A percentile compares a stretch with the other conserved stretches of the same genome.
Evolutionary conservation across 305 asterid genomes (phyloP).

Genomic region (Fraxinus ornus): DNA sequence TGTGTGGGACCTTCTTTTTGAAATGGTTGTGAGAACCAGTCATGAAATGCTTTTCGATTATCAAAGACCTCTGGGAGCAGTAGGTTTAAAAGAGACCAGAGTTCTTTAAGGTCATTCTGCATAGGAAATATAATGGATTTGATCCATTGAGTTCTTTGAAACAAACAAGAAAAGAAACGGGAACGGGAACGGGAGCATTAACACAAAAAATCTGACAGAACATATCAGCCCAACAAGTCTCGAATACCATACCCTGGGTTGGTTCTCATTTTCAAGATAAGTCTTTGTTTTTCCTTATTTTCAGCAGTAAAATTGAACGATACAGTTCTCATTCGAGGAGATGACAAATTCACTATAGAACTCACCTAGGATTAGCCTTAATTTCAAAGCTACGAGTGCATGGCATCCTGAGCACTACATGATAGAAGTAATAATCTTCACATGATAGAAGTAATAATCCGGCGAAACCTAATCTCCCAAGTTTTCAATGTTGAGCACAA

Average conservation of each 20-base stretch:
- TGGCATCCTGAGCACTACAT: not conserved
- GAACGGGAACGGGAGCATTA: not conserved
- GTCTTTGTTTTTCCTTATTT: not conserved
- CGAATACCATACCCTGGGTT: not conserved
- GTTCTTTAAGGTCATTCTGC: constrained; percentile 99
- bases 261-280: not conserved
- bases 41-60: constrained; percentile 95
- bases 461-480: not conserved
- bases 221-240: not conserved
- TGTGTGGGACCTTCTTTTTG: constrained; percentile 85
- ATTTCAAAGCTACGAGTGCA: not conserved
- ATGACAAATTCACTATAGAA: constrained; percentile 8
- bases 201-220: constrained; percentile 1
- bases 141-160: constrained; percentile 5
- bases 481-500: constrained; percentile 7
- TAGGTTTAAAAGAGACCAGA: constrained; percentile 96
- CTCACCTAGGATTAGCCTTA: not conserved
- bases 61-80: constrained; percentile 98
- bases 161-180: not conserved
- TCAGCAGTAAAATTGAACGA: not conserved
- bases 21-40: constrained; percentile 99
- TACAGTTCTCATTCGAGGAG: constrained; percentile 14
- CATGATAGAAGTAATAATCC: no score
- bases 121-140: constrained; percentile 19
- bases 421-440: not conserved